Conservation (phyloP, 768 basidiomycete genomes). For the Auricularia heimuer region DNA sequence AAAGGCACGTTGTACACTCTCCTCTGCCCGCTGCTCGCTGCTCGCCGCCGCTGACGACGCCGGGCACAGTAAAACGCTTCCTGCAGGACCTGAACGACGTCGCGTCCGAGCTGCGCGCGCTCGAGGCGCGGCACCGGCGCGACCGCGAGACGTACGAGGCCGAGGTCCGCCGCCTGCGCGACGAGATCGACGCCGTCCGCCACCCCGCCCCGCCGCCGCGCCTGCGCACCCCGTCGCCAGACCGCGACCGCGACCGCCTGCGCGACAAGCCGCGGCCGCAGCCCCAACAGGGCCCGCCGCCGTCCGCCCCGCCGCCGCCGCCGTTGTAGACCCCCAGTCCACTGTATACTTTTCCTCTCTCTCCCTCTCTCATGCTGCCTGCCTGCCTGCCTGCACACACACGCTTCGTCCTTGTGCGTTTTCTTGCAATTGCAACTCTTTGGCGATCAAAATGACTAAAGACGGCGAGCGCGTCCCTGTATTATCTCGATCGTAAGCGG, state of each 20-base stretch:
- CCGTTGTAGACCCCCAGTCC: neutral
- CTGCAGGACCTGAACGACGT: neutral
- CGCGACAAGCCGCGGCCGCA: neutral
- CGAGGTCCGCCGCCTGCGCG: neutral
- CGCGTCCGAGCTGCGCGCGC: neutral
- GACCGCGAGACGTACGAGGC: neutral
- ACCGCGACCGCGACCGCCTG: neutral
- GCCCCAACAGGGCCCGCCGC: neutral
- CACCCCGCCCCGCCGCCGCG: neutral
- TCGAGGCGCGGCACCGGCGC: neutral
- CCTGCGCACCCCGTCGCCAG: too few species aligned
- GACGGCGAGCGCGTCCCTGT: too few species aligned
- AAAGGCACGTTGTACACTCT: neutral
- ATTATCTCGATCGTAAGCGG: too few species aligned
- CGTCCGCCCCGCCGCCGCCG: neutral
- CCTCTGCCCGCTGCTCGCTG: neutral
- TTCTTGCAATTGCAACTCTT: neutral
- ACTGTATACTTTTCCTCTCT: neutral
- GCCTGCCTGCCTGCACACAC: neutral
- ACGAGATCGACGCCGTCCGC: conserved; percentile 1
- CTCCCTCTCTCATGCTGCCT: neutral
- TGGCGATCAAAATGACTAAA: neutral
- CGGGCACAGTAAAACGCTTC: neutral
- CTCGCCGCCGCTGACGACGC: neutral
- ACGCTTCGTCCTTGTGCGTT: neutral